These are phyloP conservation scores for Rhodotorula sp. DNA, from an alignment of 1,284 basidiomycete species.

Conservation along the genomic window DNA sequence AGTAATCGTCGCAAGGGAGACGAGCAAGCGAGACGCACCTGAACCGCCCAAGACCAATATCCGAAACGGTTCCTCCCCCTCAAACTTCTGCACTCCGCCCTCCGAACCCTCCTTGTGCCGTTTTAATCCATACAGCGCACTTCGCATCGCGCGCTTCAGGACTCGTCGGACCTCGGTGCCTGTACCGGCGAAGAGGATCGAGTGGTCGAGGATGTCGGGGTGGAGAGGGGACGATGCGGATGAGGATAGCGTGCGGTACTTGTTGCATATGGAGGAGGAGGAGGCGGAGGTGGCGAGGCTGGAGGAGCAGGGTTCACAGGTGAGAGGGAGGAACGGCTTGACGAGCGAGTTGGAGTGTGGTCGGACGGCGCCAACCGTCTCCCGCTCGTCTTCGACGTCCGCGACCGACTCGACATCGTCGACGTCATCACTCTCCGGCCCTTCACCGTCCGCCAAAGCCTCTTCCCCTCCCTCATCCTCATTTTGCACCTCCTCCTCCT, in stretches of 20 bases:
- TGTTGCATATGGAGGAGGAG: background rate
- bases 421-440: background rate
- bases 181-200: conserved; percentile 26
- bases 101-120: conserved; percentile 8
- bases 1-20: background rate
- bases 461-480: background rate
- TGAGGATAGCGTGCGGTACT: background rate
- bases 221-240: background rate
- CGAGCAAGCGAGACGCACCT: conserved; percentile 9
- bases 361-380: too few species aligned
- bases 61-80: conserved; percentile 38
- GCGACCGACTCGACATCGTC: background rate
- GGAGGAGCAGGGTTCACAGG: conserved; percentile 12
- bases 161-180: conserved; percentile 29
- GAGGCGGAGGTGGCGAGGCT: background rate
- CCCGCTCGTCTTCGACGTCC: background rate
- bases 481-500: background rate
- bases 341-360: background rate
- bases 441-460: too few species aligned
- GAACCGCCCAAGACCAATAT: conserved; percentile 38
- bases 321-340: conserved; percentile 26
- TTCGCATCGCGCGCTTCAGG: conserved; percentile 28
- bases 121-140: conserved; percentile 22
- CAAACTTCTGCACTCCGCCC: background rate
- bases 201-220: conserved; percentile 21